phyloP scores from a whole-genome alignment of 2,329 filamentous ascomycete genomes.

The Trichoderma sp. region DNA sequence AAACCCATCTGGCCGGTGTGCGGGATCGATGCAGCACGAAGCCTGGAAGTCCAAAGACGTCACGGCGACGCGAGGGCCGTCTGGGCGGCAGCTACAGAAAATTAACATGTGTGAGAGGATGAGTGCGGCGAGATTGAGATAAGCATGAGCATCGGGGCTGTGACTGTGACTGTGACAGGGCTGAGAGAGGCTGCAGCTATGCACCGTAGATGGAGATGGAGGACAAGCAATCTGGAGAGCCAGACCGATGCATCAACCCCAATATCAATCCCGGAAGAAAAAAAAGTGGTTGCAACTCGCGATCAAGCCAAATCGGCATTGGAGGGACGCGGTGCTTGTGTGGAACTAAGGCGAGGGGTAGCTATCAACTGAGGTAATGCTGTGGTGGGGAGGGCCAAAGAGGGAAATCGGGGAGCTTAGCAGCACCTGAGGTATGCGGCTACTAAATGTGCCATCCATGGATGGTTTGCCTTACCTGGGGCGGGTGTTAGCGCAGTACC shows the following conservation, averaged over 20 bases:
- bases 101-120: constrained; percentile 56
- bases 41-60: constrained; percentile 48
- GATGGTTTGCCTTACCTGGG: constrained; percentile 10
- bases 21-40: constrained; percentile 37
- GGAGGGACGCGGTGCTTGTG: constrained; percentile 37
- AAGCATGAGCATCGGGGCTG: neutral
- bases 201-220: neutral
- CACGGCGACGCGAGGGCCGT: constrained; percentile 53
- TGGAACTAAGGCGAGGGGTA: constrained; percentile 33
- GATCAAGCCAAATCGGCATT: constrained; percentile 30
- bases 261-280: neutral
- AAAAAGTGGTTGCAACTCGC: constrained; percentile 3
- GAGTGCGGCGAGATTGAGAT: neutral
- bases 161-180: neutral
- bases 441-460: neutral
- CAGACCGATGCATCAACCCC: neutral
- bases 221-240: neutral
- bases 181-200: constrained; percentile 1
- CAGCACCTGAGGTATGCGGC: neutral
- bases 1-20: constrained; percentile 54
- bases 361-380: constrained; percentile 15
- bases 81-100: constrained; percentile 51
- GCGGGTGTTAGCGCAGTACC: constrained; percentile 19
- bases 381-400: constrained; percentile 12
- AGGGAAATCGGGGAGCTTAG: neutral